A percentile compares a stretch with the other conserved stretches of the same genome.
phyloP scores from a whole-genome alignment of 176 grass and related monocot genomes.

The Dactylis glomerata region DNA sequence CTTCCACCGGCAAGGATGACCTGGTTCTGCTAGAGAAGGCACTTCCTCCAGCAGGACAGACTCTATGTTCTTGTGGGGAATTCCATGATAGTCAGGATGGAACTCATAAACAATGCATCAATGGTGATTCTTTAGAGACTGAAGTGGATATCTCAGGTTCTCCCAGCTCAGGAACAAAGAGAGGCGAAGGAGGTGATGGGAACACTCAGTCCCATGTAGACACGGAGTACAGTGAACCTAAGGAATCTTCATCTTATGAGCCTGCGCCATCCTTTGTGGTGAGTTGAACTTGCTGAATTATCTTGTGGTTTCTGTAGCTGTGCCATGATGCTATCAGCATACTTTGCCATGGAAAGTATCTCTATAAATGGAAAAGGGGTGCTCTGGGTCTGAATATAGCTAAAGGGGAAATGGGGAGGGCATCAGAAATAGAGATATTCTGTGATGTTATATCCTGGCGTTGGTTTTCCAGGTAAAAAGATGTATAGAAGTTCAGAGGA shows the following conservation, averaged over 20 bases:
- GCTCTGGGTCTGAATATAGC: neutral
- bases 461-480: neutral
- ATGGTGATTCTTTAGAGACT: neutral
- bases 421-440: neutral
- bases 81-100: neutral
- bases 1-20: neutral
- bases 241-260: neutral
- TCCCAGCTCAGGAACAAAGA: neutral
- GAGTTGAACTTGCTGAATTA: neutral
- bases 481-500: neutral
- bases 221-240: neutral
- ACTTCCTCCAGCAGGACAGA: neutral
- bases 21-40: neutral
- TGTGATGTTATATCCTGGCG: neutral
- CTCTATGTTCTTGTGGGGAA: neutral
- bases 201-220: neutral
- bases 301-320: neutral
- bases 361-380: neutral
- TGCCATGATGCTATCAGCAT: neutral
- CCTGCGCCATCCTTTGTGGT: neutral
- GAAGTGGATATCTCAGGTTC: neutral
- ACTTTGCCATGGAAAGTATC: neutral
- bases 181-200: neutral
- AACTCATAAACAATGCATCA: constrained; percentile 3
- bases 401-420: neutral